phyloP scores from a whole-genome alignment of 2,329 filamentous ascomycete genomes.

The Aspergillus sp. region DNA sequence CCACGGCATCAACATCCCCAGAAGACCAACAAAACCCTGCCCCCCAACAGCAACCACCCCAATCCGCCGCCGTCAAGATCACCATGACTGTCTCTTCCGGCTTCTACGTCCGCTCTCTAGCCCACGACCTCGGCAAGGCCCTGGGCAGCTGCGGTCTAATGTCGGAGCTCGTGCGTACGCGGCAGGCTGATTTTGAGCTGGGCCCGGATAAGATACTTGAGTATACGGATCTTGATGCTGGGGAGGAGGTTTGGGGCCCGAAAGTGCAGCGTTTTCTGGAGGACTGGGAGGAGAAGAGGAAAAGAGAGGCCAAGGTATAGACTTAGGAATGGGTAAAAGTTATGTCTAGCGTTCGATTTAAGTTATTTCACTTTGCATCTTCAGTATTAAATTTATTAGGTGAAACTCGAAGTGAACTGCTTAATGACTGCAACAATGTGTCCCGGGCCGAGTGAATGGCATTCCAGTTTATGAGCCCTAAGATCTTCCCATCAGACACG shows the following conservation, averaged over 20 bases:
- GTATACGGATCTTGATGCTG: slow-evolving; percentile 65
- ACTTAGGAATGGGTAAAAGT: no score
- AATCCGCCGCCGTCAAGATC: slow-evolving; percentile 66
- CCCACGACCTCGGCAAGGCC: slow-evolving; percentile 80
- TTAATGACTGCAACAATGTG: no score
- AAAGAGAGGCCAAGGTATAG: slow-evolving; percentile 5
- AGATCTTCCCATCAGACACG: no score
- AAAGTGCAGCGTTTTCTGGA: slow-evolving; percentile 56
- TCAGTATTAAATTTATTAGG: neutral
- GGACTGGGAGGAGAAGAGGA: slow-evolving; percentile 41
- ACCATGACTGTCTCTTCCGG: slow-evolving; percentile 90
- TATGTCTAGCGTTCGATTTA: no score
- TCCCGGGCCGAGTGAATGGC: no score
- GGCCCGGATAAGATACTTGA: slow-evolving; percentile 65
- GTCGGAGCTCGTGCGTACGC: slow-evolving; percentile 70
- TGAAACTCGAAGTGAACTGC: no score
- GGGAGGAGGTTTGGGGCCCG: slow-evolving; percentile 75
- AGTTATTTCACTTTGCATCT: neutral
- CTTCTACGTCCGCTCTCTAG: slow-evolving; percentile 92
- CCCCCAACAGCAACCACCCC: slow-evolving; percentile 2
- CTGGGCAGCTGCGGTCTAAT: slow-evolving; percentile 77
- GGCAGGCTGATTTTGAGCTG: slow-evolving; percentile 73
- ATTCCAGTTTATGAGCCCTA: no score
- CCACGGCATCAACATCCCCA: neutral
- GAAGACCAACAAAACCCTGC: slow-evolving; percentile 1